phyloP scores from a whole-genome alignment of 176 grass and related monocot species.

The Avena sativa region DNA sequence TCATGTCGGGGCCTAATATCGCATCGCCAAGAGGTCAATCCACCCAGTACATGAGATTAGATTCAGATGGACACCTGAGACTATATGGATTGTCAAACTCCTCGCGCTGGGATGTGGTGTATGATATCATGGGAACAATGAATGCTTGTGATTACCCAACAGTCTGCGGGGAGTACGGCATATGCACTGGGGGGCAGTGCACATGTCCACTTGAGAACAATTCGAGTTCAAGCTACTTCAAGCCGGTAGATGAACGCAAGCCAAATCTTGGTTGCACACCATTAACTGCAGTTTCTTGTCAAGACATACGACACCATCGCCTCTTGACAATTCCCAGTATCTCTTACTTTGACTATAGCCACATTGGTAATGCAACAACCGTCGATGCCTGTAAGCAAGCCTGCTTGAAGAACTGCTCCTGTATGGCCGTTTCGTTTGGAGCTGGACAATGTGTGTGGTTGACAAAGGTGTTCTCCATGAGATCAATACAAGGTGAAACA shows the following conservation, averaged over 20 bases:
- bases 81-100: background rate
- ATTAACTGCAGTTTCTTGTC: background rate
- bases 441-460: background rate
- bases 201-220: background rate
- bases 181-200: background rate
- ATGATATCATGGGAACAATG: background rate
- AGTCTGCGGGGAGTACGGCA: too few relatives aligned
- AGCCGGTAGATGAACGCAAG: background rate
- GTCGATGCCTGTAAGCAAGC: background rate
- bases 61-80: background rate
- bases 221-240: background rate
- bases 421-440: background rate
- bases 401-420: background rate
- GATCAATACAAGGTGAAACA: background rate
- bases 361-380: background rate
- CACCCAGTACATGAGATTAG: background rate
- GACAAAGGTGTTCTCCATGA: background rate
- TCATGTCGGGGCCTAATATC: background rate
- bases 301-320: background rate
- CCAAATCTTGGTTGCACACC: background rate
- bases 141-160: background rate
- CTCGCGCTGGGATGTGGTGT: background rate
- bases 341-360: background rate
- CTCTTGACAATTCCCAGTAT: background rate
- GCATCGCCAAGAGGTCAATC: background rate